These are phyloP conservation scores for Ilex paraguariensis DNA, from an alignment of 305 asterid genomes.

Conservation along the genomic window DNA sequence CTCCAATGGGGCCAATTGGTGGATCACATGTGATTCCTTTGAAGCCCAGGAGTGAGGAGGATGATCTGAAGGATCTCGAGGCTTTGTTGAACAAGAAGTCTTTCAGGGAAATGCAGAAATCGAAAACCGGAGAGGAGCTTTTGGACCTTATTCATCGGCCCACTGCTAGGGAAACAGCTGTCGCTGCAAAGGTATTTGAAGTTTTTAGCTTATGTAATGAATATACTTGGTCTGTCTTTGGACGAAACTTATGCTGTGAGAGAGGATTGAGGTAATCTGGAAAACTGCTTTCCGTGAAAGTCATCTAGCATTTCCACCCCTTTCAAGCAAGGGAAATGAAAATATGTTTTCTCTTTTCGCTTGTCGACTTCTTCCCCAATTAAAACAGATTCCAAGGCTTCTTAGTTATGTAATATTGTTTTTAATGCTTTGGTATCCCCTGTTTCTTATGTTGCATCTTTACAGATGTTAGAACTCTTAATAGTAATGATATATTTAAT, in stretches of 20 bases:
- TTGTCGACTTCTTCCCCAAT: not conserved
- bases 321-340: too few relatives aligned
- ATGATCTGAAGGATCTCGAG: conserved; percentile 88
- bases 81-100: conserved; percentile 85
- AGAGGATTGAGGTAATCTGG: too few relatives aligned
- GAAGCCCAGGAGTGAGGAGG: conserved; percentile 94
- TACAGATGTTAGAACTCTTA: too few relatives aligned
- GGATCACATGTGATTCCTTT: conserved; percentile 35
- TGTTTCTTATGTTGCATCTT: not conserved
- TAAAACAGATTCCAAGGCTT: too few relatives aligned
- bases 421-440: too few relatives aligned
- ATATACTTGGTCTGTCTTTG: not conserved
- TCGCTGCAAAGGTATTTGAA: conserved; percentile 75
- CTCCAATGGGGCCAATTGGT: conserved; percentile 41
- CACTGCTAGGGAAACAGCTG: conserved; percentile 90
- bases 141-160: conserved; percentile 91
- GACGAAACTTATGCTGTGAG: too few relatives aligned
- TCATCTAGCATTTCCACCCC: too few relatives aligned
- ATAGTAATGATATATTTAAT: not conserved
- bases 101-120: conserved; percentile 85
- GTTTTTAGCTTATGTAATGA: conserved; percentile 5
- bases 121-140: conserved; percentile 95
- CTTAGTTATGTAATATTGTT: too few relatives aligned
- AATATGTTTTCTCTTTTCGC: conserved; percentile 2
- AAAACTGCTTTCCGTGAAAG: too few relatives aligned